Conservation (phyloP, 2,329 filamentous ascomycete species). For the Trichoderma oligosporum region DNA sequence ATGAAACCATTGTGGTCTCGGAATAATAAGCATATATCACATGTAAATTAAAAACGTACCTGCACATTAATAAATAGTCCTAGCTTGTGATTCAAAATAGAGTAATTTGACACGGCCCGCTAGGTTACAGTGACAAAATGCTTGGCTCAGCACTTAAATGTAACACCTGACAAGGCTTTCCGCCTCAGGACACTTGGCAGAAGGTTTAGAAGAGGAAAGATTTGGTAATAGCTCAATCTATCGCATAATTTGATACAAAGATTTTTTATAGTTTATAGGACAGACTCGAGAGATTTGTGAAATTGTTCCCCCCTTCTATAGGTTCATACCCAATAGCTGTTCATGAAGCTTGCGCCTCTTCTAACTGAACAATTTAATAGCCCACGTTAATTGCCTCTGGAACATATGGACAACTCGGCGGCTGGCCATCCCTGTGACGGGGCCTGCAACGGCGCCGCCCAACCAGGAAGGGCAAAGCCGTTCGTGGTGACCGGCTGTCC, state of each 20-base stretch:
- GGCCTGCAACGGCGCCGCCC: background rate
- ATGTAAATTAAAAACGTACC: background rate
- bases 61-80: background rate
- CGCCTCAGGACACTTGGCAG: background rate
- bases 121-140: background rate
- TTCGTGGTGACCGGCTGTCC: background rate
- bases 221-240: too few relatives aligned
- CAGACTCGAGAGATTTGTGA: too few relatives aligned
- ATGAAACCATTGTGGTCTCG: too few relatives aligned
- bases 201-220: background rate
- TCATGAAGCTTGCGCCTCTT: too few relatives aligned
- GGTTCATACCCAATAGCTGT: too few relatives aligned
- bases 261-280: too few relatives aligned
- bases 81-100: background rate
- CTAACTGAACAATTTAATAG: background rate
- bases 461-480: background rate
- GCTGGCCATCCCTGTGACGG: slow-evolving; percentile 2
- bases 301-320: too few relatives aligned
- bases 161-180: background rate
- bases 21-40: background rate
- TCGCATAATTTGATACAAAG: too few relatives aligned
- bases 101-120: background rate
- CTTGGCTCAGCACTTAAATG: background rate
- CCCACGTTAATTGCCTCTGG: background rate
- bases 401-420: background rate